Conservation (phyloP, 176 grass and related monocot genomes). For the sorghum (Sorghum bicolor) region DNA sequence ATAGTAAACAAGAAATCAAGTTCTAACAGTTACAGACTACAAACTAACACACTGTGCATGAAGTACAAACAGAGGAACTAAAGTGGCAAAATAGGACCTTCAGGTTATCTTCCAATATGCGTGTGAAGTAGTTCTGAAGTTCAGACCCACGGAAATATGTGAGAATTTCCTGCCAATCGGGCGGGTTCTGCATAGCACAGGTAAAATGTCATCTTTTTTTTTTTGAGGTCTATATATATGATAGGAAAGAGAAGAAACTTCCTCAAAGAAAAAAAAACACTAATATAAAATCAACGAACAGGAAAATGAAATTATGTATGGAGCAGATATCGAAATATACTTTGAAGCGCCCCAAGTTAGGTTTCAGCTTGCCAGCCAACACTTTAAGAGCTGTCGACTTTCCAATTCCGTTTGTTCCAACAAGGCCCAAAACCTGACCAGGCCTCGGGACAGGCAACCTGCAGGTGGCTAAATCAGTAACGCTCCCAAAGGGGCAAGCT, state of each 20-base stretch:
- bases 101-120: slow-evolving; percentile 85
- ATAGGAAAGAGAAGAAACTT: background rate
- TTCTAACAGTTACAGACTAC: background rate
- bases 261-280: background rate
- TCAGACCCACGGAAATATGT: slow-evolving; percentile 90
- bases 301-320: slow-evolving; percentile 12
- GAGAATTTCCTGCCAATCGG: slow-evolving; percentile 92
- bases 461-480: slow-evolving; percentile 24
- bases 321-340: slow-evolving; percentile 33
- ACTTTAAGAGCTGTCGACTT: slow-evolving; percentile 95
- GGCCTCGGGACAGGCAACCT: slow-evolving; percentile 93
- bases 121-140: slow-evolving; percentile 94
- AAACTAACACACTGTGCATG: slow-evolving; percentile 12
- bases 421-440: slow-evolving; percentile 87
- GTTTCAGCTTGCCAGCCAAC: slow-evolving; percentile 89
- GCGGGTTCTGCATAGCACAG: slow-evolving; percentile 57
- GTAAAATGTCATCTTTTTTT: slow-evolving; percentile 16
- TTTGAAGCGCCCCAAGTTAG: slow-evolving; percentile 90
- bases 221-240: background rate
- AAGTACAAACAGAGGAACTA: background rate
- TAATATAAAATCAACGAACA: slow-evolving; percentile 12
- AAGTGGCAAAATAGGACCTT: slow-evolving; percentile 41
- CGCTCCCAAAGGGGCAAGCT: background rate
- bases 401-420: slow-evolving; percentile 92
- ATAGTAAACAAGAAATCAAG: slow-evolving; percentile 3